A percentile compares a stretch with the other conserved stretches of the same genome.
Conservation (phyloP, 768 basidiomycete genomes). For the Boletellus ananas region DNA sequence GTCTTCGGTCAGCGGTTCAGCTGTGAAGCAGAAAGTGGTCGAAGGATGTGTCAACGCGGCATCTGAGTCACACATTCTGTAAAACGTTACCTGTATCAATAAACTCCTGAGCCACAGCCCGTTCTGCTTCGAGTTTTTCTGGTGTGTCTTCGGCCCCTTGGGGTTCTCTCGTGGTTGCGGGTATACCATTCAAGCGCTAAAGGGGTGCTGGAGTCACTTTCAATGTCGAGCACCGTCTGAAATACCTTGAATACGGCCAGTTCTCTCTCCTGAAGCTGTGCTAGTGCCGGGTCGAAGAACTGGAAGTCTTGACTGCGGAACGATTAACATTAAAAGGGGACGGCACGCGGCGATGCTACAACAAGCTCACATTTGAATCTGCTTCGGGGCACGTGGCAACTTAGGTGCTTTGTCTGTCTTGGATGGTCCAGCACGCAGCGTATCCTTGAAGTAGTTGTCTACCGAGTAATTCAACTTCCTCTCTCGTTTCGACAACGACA, state of each 20-base stretch:
- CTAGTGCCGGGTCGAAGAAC: constrained; percentile 83
- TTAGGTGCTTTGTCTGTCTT: constrained; percentile 83
- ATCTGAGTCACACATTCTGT: not conserved
- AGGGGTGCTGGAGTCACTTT: not conserved
- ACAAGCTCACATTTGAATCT: constrained; percentile 67
- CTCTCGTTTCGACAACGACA: constrained; percentile 90
- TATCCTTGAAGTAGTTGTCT: constrained; percentile 93
- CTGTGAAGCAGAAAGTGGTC: too few relatives aligned
- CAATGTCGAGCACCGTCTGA: not conserved
- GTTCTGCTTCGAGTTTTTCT: constrained; percentile 82
- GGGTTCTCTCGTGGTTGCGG: constrained; percentile 60
- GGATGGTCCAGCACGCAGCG: constrained; percentile 72
- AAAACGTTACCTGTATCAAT: constrained; percentile 70
- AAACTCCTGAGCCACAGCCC: constrained; percentile 71
- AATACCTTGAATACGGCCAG: constrained; percentile 71
- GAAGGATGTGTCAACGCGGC: not conserved
- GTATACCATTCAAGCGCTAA: constrained; percentile 64
- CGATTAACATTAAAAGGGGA: not conserved
- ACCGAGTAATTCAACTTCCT: constrained; percentile 93
- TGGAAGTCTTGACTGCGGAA: constrained; percentile 87
- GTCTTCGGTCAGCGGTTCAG: constrained; percentile 87
- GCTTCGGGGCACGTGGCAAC: constrained; percentile 82
- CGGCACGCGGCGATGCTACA: not conserved
- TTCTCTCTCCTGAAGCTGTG: constrained; percentile 84
- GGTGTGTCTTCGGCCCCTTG: constrained; percentile 71